These are phyloP conservation scores for Escallonia herrerae DNA, from an alignment of 129 eudicot genomes.

Conservation along the genomic window DNA sequence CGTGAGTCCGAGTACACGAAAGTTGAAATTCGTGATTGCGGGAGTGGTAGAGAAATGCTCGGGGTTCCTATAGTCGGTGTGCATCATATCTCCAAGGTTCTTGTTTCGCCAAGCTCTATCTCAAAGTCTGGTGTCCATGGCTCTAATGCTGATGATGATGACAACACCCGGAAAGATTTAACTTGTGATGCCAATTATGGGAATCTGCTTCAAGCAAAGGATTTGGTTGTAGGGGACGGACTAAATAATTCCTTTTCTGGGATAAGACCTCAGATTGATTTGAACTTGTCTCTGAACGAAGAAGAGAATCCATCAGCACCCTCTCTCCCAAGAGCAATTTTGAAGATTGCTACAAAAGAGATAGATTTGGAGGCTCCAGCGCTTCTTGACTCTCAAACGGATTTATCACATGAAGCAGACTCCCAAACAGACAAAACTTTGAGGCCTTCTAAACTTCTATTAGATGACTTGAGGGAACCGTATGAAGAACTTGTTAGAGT, in stretches of 20 bases:
- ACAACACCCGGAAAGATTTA: background rate
- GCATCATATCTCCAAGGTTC: conserved; percentile 9
- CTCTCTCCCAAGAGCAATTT: conserved; percentile 35
- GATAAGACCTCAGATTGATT: conserved; percentile 44
- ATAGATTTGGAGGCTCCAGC: conserved; percentile 62
- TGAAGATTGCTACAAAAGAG: conserved; percentile 49
- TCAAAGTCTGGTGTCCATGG: background rate
- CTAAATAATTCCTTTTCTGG: conserved; percentile 20
- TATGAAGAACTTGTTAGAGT: conserved; percentile 32
- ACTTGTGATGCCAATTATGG: conserved; percentile 1
- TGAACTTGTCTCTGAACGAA: conserved; percentile 58
- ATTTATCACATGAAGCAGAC: conserved; percentile 7
- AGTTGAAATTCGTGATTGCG: conserved; percentile 7
- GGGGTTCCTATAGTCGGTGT: conserved; percentile 27
- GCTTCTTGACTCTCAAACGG: conserved; percentile 34
- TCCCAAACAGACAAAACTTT: conserved; percentile 1
- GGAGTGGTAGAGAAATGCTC: conserved; percentile 18
- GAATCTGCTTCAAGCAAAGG: conserved; percentile 14
- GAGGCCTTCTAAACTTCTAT: conserved; percentile 1
- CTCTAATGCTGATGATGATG: background rate
- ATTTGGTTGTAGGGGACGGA: conserved; percentile 16
- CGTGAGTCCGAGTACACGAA: conserved; percentile 16
- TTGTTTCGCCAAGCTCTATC: background rate
- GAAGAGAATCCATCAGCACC: conserved; percentile 38
- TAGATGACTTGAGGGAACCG: conserved; percentile 12